Evolutionary conservation across 139 green algal species (phyloP).

Genomic region (Medakamo hakoo): DNA sequence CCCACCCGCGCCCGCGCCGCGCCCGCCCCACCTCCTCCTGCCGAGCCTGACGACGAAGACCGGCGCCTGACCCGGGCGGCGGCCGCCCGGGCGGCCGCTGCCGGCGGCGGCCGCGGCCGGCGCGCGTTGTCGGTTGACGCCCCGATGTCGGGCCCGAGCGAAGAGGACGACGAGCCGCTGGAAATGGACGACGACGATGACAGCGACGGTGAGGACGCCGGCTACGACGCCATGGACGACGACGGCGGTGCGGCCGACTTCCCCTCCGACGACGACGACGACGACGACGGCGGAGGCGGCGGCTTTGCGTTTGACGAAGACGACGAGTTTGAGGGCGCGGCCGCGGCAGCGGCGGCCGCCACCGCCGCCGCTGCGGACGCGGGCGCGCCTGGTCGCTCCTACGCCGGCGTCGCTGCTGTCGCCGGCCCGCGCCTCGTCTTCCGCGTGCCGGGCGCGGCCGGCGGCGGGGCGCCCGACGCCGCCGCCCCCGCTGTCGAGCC

Average conservation of each 20-base stretch:
- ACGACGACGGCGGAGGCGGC: slow-evolving; percentile 6
- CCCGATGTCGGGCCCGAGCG: not conserved
- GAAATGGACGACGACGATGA: slow-evolving; percentile 26
- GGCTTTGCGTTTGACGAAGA: no score
- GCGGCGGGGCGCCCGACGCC: no score
- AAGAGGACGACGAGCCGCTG: slow-evolving; percentile 8
- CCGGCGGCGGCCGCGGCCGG: not conserved
- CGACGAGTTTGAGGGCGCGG: not conserved
- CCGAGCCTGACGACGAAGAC: slow-evolving; percentile 1
- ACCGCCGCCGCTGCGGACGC: slow-evolving; percentile 5
- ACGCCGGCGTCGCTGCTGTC: not conserved
- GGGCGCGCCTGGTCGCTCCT: slow-evolving; percentile 2
- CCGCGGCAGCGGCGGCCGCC: slow-evolving; percentile 4
- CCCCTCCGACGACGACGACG: slow-evolving; percentile 11
- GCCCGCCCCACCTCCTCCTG: slow-evolving; percentile 27
- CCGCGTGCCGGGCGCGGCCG: slow-evolving; percentile 24
- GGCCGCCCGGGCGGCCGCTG: slow-evolving; percentile 7
- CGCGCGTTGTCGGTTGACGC: not conserved
- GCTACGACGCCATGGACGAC: slow-evolving; percentile 12
- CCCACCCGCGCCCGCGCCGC: not conserved
- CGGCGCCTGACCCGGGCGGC: slow-evolving; percentile 39
- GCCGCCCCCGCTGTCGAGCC: no score
- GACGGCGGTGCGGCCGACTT: slow-evolving; percentile 16
- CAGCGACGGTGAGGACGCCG: slow-evolving; percentile 14
- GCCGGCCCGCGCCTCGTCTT: slow-evolving; percentile 48